Evolutionary conservation across 768 basidiomycete genomes (phyloP).

Genomic region (Rhodotorula graminis): DNA sequence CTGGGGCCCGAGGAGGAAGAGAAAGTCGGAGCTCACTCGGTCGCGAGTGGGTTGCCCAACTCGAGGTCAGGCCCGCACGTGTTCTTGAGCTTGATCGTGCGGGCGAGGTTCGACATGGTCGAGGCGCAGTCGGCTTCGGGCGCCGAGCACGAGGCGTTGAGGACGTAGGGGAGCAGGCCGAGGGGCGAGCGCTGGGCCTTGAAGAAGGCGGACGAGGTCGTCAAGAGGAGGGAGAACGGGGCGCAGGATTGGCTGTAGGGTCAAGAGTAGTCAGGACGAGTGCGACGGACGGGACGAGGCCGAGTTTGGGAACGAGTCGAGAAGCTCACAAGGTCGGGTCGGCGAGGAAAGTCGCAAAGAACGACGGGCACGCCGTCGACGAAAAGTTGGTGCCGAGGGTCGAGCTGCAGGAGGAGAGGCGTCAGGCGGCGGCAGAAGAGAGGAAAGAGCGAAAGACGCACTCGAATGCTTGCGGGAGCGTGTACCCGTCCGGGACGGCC

Average conservation of each 20-base stretch:
- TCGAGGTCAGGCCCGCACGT: slow-evolving; percentile 60
- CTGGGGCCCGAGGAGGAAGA: background rate
- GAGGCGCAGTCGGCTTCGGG: slow-evolving; percentile 53
- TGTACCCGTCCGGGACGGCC: slow-evolving; percentile 7
- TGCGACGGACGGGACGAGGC: background rate
- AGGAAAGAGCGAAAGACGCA: background rate
- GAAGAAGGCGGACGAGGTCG: slow-evolving; percentile 53
- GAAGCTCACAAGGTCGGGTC: slow-evolving; percentile 52
- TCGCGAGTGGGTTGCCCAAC: slow-evolving; percentile 55
- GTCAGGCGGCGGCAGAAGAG: background rate
- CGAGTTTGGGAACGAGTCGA: slow-evolving; percentile 33
- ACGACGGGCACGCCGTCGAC: slow-evolving; percentile 60
- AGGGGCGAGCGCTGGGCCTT: slow-evolving; percentile 54
- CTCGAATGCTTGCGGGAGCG: slow-evolving; percentile 25
- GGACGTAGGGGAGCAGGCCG: slow-evolving; percentile 60
- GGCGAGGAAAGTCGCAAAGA: slow-evolving; percentile 69
- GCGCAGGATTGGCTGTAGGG: slow-evolving; percentile 24
- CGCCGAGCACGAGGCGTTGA: slow-evolving; percentile 80
- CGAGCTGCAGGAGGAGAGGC: slow-evolving; percentile 57
- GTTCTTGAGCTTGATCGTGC: slow-evolving; percentile 48
- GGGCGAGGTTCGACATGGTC: slow-evolving; percentile 65
- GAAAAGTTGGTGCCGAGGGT: slow-evolving; percentile 64
- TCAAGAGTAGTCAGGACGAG: background rate
- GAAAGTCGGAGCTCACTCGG: slow-evolving; percentile 35
- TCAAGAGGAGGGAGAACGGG: slow-evolving; percentile 36